Base-by-base conservation (phyloP, 257 asterid species). In the Solanum pennellii region DNA sequence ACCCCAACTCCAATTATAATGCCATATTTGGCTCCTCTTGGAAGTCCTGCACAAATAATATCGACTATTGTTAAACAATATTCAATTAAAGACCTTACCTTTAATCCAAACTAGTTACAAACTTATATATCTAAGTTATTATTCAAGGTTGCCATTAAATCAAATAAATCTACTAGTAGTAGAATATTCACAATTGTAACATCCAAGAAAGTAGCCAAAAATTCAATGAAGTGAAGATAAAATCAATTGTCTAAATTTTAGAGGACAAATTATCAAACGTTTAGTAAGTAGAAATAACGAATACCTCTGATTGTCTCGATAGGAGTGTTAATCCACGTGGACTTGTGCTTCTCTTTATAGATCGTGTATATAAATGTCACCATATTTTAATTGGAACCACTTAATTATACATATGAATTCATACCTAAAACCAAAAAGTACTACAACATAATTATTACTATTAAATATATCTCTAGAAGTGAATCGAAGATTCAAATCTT, bases 11-110 rank as follows among this genome's bases (percentile, higher is more conserved):
- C 99, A 1, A 95, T 56, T 65, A 93, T 89, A 16, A 96, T 86
- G 21, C 95, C 98, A 60, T 94, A 95, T 69, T 90, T 94, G 29
- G 95, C 98, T 69, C 96, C 88, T 87, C 95, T 91, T 3, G 98
- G 95, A 35, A 95, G 91, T 86, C 95, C 99, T 95, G 87, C 11
- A 27, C 73, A 59, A 52, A 73, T 27, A 69, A 42, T 23, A 25
- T 27, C 62, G 29, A 44, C 37, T 18, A 52, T 16, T 52, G 62
- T 52, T 52, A 18, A 16, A 16, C n/a, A 52, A 23, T 75, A n/a
- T 44, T 77, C 62, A n/a, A 77, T 25, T 25, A 25, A n/a, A 7
- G 16, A 77, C 37, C 62, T 44, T 13, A 4, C 9, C 62, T 13
- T 75, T 1, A 75, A 41, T 75, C 6, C 59, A 2, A 42, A 77